Percentiles rank a stretch among this genome's conserved stretches.
phyloP scores from a whole-genome alignment of 2,329 filamentous ascomycete species.

The Metarhizium robertsii region DNA sequence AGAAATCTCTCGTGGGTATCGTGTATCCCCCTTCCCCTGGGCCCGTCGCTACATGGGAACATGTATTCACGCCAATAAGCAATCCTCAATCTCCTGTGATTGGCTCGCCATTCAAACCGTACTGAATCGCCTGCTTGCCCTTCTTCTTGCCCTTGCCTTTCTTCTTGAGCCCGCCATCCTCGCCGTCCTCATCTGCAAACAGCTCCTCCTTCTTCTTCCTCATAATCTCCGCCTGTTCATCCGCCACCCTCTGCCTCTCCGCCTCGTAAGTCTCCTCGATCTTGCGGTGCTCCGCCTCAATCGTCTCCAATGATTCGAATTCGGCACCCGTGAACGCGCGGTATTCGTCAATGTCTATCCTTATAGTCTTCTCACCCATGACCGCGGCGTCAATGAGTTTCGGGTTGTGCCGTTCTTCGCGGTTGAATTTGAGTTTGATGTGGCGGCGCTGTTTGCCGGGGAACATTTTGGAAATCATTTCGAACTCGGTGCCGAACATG shows the following conservation, averaged over 20 bases:
- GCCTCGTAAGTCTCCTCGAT: slow-evolving; percentile 35
- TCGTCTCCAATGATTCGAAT: slow-evolving; percentile 45
- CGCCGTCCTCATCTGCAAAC: slow-evolving; percentile 31
- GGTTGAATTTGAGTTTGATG: slow-evolving; percentile 75
- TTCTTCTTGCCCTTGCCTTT: slow-evolving; percentile 24
- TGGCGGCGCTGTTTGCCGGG: slow-evolving; percentile 60
- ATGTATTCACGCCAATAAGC: neutral
- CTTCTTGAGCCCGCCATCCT: slow-evolving; percentile 12
- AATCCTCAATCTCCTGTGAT: slow-evolving; percentile 9
- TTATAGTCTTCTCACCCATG: slow-evolving; percentile 46
- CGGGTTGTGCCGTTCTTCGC: slow-evolving; percentile 63
- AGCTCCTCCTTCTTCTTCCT: slow-evolving; percentile 39
- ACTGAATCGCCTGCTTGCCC: slow-evolving; percentile 22
- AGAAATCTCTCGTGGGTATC: neutral
- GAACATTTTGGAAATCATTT: slow-evolving; percentile 71
- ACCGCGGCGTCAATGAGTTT: slow-evolving; percentile 55
- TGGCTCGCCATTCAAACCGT: slow-evolving; percentile 28
- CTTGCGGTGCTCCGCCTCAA: slow-evolving; percentile 45
- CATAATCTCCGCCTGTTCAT: slow-evolving; percentile 38
- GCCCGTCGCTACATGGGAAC: no score
- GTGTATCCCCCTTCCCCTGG: neutral
- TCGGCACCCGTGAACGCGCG: slow-evolving; percentile 41
- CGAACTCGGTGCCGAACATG: slow-evolving; percentile 77
- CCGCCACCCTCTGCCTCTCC: slow-evolving; percentile 30
- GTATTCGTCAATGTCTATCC: slow-evolving; percentile 54